Evolutionary conservation across 1,139 yeast genomes (phyloP).

Genomic region (Waltiozyma sp.): DNA sequence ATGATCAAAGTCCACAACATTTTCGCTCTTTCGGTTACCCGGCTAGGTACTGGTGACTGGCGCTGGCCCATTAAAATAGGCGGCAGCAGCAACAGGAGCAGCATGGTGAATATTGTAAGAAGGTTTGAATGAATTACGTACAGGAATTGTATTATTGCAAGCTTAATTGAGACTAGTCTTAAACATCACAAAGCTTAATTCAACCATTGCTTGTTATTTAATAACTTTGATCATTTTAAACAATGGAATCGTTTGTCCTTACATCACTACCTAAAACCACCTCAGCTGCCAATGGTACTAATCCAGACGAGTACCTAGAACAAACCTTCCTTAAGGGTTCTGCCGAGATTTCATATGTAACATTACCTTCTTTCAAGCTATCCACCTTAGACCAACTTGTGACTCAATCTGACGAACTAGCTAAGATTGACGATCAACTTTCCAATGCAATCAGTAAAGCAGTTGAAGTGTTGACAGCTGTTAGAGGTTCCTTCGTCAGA

Average conservation of each 20-base stretch:
- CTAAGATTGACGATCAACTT: slow-evolving; percentile 70
- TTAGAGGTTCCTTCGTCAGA: slow-evolving; percentile 41
- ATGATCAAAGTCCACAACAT: no score
- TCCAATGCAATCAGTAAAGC: slow-evolving; percentile 59
- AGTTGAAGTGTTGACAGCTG: slow-evolving; percentile 52
- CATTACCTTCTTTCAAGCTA: slow-evolving; percentile 82
- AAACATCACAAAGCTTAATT: no score
- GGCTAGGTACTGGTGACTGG: no score
- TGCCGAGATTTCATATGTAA: slow-evolving; percentile 28
- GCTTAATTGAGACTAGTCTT: no score
- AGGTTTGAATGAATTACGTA: no score
- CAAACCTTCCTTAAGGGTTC: slow-evolving; percentile 24
- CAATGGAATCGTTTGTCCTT: slow-evolving; percentile 18
- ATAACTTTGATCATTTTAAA: no score
- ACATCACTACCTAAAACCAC: slow-evolving; percentile 40
- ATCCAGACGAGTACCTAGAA: slow-evolving; percentile 28
- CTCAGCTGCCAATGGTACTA: slow-evolving; percentile 29
- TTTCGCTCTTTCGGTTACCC: no score
- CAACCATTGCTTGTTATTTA: no score
- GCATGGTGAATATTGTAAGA: no score
- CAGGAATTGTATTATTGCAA: no score
- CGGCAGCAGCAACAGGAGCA: no score
- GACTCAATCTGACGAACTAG: slow-evolving; percentile 80
- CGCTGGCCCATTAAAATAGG: no score
- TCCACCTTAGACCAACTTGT: slow-evolving; percentile 91